Conservation (phyloP, 2,329 filamentous ascomycete genomes). For the Penicillium sp. region DNA sequence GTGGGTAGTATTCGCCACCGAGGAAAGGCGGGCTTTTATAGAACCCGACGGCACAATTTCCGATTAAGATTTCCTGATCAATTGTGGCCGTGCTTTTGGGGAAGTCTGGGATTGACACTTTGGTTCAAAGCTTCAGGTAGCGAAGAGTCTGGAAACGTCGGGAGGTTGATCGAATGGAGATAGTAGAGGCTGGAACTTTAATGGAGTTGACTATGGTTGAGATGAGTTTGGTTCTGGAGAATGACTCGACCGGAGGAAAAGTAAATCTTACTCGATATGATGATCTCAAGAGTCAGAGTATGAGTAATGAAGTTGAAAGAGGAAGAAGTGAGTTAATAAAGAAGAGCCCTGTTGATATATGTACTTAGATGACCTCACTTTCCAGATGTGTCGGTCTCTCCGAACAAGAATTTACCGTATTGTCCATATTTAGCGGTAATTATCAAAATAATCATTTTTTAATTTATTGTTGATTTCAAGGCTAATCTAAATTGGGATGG, state of each 20-base stretch:
- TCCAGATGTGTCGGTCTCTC: neutral
- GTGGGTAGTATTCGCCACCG: slow-evolving; percentile 31
- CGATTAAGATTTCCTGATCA: slow-evolving; percentile 24
- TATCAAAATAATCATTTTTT: neutral
- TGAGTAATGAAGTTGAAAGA: slow-evolving; percentile 15
- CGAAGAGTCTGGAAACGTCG: slow-evolving; percentile 35
- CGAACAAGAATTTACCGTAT: slow-evolving; percentile 8
- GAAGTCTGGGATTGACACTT: slow-evolving; percentile 5
- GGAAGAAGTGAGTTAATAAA: slow-evolving; percentile 14
- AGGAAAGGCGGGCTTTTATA: slow-evolving; percentile 30
- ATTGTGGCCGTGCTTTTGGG: slow-evolving; percentile 19
- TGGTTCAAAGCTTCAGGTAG: slow-evolving; percentile 8
- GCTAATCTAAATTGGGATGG: slow-evolving; percentile 11
- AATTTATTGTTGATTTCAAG: neutral
- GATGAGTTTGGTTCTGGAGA: slow-evolving; percentile 15
- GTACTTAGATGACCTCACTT: slow-evolving; percentile 11
- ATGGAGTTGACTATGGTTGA: slow-evolving; percentile 4
- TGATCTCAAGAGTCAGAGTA: slow-evolving; percentile 8
- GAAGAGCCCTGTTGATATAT: neutral
- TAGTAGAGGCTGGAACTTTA: slow-evolving; percentile 18
- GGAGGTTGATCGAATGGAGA: slow-evolving; percentile 18
- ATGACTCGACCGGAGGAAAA: slow-evolving; percentile 23
- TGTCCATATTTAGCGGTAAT: neutral
- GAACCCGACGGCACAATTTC: slow-evolving; percentile 27
- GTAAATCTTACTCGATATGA: slow-evolving; percentile 5